phyloP scores from a whole-genome alignment of 2,329 filamentous ascomycete genomes.

The Stagonosporopsis cucurbitacearum region DNA sequence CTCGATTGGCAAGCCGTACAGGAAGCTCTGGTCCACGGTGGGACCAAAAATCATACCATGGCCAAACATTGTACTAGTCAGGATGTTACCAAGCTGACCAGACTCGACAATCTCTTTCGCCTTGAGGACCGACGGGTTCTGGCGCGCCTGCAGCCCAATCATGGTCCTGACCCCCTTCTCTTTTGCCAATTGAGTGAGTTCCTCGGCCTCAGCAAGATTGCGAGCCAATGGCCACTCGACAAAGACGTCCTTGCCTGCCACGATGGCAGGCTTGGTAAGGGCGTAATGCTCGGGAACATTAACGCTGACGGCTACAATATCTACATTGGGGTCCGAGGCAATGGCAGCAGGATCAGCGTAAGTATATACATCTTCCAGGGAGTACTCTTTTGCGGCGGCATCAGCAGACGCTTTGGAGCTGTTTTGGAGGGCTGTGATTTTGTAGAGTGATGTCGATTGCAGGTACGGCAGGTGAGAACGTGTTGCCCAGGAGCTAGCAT shows the following conservation, averaged over 20 bases:
- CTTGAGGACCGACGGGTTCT: constrained; percentile 50
- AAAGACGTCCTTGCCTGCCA: constrained; percentile 53
- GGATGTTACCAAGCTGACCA: constrained; percentile 54
- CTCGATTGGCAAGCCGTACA: constrained; percentile 58
- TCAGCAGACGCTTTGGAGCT: constrained; percentile 53
- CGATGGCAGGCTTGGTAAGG: constrained; percentile 52
- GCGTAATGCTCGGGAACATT: constrained; percentile 54
- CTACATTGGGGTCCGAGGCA: constrained; percentile 55
- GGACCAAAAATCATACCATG: constrained; percentile 34
- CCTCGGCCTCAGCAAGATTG: constrained; percentile 51
- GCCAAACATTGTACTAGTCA: constrained; percentile 43
- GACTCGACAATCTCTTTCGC: constrained; percentile 52
- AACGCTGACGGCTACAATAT: constrained; percentile 56
- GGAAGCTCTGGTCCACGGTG: constrained; percentile 31
- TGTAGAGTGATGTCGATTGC: constrained; percentile 47
- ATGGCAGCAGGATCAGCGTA: constrained; percentile 54
- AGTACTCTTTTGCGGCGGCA: constrained; percentile 48
- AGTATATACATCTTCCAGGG: constrained; percentile 48
- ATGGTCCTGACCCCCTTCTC: constrained; percentile 52
- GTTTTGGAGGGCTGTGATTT: constrained; percentile 60
- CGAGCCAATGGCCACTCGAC: constrained; percentile 59
- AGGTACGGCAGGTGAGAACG: constrained; percentile 50
- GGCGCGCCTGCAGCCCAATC: constrained; percentile 57
- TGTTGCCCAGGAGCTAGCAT: constrained; percentile 45
- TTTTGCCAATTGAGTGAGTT: constrained; percentile 52